phyloP scores from a whole-genome alignment of 768 basidiomycete genomes.

The Boletus rubropictus region DNA sequence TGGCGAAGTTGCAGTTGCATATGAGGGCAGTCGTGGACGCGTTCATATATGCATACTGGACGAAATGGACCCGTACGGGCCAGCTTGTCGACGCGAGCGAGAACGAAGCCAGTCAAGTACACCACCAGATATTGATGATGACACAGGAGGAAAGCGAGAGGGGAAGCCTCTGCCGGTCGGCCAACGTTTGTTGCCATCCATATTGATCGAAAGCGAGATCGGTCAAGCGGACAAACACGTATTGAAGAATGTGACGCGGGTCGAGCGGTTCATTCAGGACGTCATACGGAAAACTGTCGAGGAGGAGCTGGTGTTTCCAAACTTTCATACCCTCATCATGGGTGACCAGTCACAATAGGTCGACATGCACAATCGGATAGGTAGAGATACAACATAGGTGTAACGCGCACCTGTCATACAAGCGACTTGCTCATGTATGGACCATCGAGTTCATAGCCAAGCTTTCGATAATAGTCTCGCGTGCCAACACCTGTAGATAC shows the following conservation, averaged over 20 bases:
- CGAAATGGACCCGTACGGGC: constrained; percentile 80
- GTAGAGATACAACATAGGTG: constrained; percentile 9
- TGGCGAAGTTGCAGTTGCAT: constrained; percentile 86
- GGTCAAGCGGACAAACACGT: constrained; percentile 95
- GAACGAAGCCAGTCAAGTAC: constrained; percentile 42
- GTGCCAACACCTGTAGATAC: constrained; percentile 79
- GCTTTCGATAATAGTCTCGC: constrained; percentile 89
- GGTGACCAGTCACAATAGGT: constrained; percentile 31
- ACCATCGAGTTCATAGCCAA: constrained; percentile 92
- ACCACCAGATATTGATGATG: constrained; percentile 62
- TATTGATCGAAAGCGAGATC: constrained; percentile 94
- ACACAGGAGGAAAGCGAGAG: constrained; percentile 39
- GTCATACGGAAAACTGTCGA: constrained; percentile 92
- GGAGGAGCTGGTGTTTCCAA: constrained; percentile 94
- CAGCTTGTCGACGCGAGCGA: constrained; percentile 56
- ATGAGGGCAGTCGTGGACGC: constrained; percentile 74
- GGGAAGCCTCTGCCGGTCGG: constrained; percentile 74
- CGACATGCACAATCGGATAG: not conserved
- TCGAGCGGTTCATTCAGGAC: constrained; percentile 93
- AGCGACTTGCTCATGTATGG: constrained; percentile 95
- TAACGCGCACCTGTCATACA: constrained; percentile 30
- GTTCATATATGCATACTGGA: constrained; percentile 88
- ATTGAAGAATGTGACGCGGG: constrained; percentile 88
- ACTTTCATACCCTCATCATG: constrained; percentile 78
- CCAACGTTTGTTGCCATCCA: constrained; percentile 75